Evolutionary conservation across 768 basidiomycete genomes (phyloP), one percentile per base, ranked within the genome.

Genomic region (Suillus lakei): DNA sequence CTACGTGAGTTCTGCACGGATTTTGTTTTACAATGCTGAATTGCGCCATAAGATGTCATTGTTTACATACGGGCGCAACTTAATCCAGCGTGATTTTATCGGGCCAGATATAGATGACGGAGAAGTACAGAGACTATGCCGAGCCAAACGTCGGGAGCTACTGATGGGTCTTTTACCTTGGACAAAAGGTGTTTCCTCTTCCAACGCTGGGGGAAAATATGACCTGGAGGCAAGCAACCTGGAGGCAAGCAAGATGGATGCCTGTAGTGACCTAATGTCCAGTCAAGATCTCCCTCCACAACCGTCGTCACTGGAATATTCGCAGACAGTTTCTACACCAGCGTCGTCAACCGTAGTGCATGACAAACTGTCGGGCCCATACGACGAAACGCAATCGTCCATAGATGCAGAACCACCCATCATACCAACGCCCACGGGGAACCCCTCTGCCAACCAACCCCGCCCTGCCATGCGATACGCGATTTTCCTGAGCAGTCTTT

Each of bases 1-100:
- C 70, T 81, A 85, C 73, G 85, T 88, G 67, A 63, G 79, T 74
- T 16, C 9, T 62, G 23, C 23, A 38, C 36, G 36, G 13, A 3
- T 9, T 38, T 38, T 56, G 15, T 23, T 56, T 15, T 36, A 56
- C 26, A 16, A 23, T 8, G 7, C 55, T 56, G 8, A 56, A 16
- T 36, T 26, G 36, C 23, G 15, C n/a, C 36, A 23, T 36, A 26
- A 53, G 51, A 8, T 53, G 13, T 26, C 34, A 4, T 38, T 56
- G 0, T 38, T 56, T 38, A 38, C 15, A 13, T 56, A 13, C 15
- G 34, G 55, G 36, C 55, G 34, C 36, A 16, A 38, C 15, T 23
- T 56, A 9, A 23, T 38, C 23, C 23, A 36, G 13, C 36, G 23
- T 23, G 36, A 56, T 23, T 38, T 56, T 26, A 16, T 23, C 9